Evolutionary conservation across 2,329 filamentous ascomycete species (phyloP), one percentile per base, ranked within the genome.

Genomic region (Hysterium pulicare): DNA sequence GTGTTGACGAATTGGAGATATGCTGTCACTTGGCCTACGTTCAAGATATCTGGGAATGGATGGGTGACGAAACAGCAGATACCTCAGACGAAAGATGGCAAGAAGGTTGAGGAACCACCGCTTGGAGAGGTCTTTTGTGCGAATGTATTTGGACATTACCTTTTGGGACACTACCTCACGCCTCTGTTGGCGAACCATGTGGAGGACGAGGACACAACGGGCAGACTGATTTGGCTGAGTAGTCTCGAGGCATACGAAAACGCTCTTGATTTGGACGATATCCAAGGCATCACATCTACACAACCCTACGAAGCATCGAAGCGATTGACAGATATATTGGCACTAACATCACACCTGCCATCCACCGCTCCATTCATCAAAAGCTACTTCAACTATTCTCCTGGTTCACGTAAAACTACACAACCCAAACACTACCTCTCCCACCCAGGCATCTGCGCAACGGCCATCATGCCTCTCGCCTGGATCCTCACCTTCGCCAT

Each of bases 71-170:
- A 71, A 46, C 66, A 70, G 7, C 76, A 90, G 60, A 70, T 77
- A 11, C 59, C 66, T 1, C 33, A 31, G 7, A 21, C n/a, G 13
- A 42, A 44, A 15, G 44, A 50, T 20, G 51, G 51, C 17, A 49
- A 49, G 37, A 51, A 51, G 35, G 44, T 51, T 9, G 53, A 66
- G 7, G 78, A 82, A 44, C 82, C 84, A 1, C 70, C 73, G 4
- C 71, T 98, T 1, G 90, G 89, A 3, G 77, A 88, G 52, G 82
- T 95, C 15, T 98, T 97, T 64, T 86, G 84, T 62, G 85, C 91
- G 38, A 97, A 97, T 61, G 78, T 95, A 22, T 97, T 98, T 61
- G 93, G 93, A 0, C 93, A 98, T 70, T 97, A 98, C 64, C 71
- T 96, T 58, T 81, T 98, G 19, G 81, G 81, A 13, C 90, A 95